Evolutionary conservation across 2,329 filamentous ascomycete species (phyloP).

Genomic region (Coleophoma crateriformis): DNA sequence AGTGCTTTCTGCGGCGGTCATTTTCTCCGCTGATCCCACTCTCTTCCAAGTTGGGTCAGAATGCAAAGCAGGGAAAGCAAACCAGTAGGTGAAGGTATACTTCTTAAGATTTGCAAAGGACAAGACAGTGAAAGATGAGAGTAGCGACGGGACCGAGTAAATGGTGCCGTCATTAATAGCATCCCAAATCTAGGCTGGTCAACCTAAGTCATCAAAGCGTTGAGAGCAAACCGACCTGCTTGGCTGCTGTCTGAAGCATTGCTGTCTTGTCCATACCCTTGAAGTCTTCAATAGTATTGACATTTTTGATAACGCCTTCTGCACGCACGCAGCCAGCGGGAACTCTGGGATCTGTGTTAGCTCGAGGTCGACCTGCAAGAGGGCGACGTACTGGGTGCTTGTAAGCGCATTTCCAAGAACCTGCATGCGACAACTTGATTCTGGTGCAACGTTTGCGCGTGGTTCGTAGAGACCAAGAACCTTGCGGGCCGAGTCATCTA

Average conservation of each 20-base stretch:
- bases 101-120: conserved; percentile 96
- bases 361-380: conserved; percentile 12
- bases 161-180: conserved; percentile 95
- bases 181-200: conserved; percentile 75
- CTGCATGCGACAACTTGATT: conserved; percentile 82
- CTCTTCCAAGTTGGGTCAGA: conserved; percentile 80
- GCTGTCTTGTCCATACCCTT: conserved; percentile 73
- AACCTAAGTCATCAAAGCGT: conserved; percentile 11
- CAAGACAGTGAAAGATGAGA: conserved; percentile 82
- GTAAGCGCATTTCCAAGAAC: conserved; percentile 83
- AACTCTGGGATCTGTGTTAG: conserved; percentile 40
- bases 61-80: conserved; percentile 89
- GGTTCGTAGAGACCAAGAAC: conserved; percentile 88
- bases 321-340: conserved; percentile 71
- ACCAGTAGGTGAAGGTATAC: conserved; percentile 98
- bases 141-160: conserved; percentile 86
- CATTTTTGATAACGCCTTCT: conserved; percentile 91
- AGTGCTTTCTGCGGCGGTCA: conserved; percentile 67
- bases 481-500: conserved; percentile 85
- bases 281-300: conserved; percentile 94
- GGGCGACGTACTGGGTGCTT: conserved; percentile 64
- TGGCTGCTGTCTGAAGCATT: conserved; percentile 72
- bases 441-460: conserved; percentile 62
- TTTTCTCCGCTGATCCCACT: conserved; percentile 40
- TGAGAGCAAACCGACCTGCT: conserved; percentile 53